Percentiles rank a stretch among this genome's conserved stretches.
These are phyloP conservation scores for Stagonosporopsis tanaceti DNA, from an alignment of 2,329 filamentous ascomycete genomes.

Conservation along the genomic window DNA sequence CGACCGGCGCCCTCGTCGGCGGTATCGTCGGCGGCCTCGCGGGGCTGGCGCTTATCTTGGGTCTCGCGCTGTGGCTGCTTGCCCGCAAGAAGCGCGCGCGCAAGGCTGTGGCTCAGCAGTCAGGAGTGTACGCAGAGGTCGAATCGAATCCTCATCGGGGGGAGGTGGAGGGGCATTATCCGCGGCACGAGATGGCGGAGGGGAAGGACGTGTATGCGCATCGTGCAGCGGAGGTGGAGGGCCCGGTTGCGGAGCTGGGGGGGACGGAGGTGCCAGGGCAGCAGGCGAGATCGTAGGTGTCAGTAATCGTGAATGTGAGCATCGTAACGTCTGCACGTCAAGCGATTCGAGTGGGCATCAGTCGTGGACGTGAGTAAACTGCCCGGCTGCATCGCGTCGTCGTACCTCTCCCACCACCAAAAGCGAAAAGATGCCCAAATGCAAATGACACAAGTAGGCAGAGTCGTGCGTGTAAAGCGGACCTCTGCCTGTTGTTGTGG, in stretches of 20 bases:
- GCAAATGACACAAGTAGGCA: constrained; percentile 39
- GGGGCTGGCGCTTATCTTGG: background rate
- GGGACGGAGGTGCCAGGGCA: background rate
- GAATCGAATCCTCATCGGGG: background rate
- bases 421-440: too few species aligned
- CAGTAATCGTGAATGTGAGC: background rate
- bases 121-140: background rate
- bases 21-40: constrained; percentile 1
- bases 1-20: background rate
- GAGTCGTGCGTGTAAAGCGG: too few species aligned
- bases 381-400: too few species aligned
- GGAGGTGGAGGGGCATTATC: background rate
- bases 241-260: constrained; percentile 3
- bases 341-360: too few species aligned
- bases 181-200: constrained; percentile 6
- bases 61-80: background rate
- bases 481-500: too few species aligned
- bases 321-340: background rate
- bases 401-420: background rate
- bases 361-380: too few species aligned
- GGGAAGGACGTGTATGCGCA: constrained; percentile 5
- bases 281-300: background rate
- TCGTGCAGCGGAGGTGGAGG: constrained; percentile 1
- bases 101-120: background rate
- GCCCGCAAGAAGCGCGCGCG: constrained; percentile 1